phyloP scores from a whole-genome alignment of 2,329 filamentous ascomycete genomes.

The Gyromitra esculenta region DNA sequence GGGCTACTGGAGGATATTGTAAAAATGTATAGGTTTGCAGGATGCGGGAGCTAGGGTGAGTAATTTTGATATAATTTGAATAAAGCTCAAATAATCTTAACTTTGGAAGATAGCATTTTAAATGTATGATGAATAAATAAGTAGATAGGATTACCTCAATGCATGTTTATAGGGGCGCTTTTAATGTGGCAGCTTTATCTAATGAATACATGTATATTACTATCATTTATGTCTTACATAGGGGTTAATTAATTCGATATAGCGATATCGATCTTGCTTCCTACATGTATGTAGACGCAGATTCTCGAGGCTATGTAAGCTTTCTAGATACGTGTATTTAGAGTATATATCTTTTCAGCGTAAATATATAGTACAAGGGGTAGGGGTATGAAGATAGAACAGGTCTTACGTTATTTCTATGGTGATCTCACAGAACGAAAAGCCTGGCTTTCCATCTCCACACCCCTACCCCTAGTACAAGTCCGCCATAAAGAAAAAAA shows the following conservation, averaged over 20 bases:
- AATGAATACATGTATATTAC: background rate
- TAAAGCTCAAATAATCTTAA: background rate
- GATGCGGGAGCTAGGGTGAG: background rate
- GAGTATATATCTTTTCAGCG: background rate
- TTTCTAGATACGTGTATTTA: background rate
- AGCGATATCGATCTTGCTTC: background rate
- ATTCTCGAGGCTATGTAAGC: background rate
- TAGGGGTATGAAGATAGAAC: no score
- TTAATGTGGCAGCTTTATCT: background rate
- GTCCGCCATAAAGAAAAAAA: background rate
- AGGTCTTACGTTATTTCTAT: no score
- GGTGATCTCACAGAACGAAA: no score
- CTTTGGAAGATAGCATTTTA: background rate
- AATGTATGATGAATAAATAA: background rate
- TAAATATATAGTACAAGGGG: background rate
- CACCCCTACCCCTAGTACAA: background rate
- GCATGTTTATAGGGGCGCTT: background rate
- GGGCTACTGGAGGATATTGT: background rate
- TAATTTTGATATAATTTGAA: background rate
- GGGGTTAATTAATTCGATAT: background rate
- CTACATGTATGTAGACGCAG: background rate
- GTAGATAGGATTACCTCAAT: background rate
- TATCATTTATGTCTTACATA: background rate
- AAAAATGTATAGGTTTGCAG: background rate
- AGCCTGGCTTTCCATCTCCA: no score